Evolutionary conservation across 2,329 filamentous ascomycete species (phyloP).

Genomic region (Pseudocercospora musae): DNA sequence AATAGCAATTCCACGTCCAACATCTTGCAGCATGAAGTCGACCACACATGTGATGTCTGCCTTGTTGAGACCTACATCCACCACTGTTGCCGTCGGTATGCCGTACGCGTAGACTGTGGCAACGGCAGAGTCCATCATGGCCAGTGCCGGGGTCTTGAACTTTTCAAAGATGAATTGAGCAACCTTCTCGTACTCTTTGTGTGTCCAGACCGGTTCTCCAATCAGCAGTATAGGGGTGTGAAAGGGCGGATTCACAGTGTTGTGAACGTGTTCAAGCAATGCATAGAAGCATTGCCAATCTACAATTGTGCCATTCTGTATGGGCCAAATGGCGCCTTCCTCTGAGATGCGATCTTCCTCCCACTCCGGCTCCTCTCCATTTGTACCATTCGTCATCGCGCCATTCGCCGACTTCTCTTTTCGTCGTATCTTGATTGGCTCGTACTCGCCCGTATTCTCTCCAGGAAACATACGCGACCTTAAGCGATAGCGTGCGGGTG

Average conservation of each 20-base stretch:
- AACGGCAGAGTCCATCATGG: constrained; percentile 81
- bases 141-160: constrained; percentile 89
- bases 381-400: constrained; percentile 27
- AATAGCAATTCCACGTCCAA: constrained; percentile 60
- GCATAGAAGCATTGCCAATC: constrained; percentile 94
- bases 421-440: constrained; percentile 73
- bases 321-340: constrained; percentile 86
- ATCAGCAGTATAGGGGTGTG: constrained; percentile 93
- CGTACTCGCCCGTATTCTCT: constrained; percentile 72
- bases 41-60: constrained; percentile 88
- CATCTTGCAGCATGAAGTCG: constrained; percentile 73
- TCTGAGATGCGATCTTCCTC: constrained; percentile 86
- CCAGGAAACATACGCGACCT: constrained; percentile 89
- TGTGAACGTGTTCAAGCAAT: constrained; percentile 87
- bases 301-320: constrained; percentile 75
- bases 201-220: constrained; percentile 84
- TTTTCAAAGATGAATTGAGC: constrained; percentile 96
- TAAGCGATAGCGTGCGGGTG: constrained; percentile 80
- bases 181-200: constrained; percentile 79
- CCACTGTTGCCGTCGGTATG: constrained; percentile 73
- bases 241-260: constrained; percentile 82
- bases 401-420: constrained; percentile 33
- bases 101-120: constrained; percentile 81
- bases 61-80: constrained; percentile 90
- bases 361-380: constrained; percentile 63